Conservation (phyloP, 2,329 filamentous ascomycete genomes). For the Penicillium sp. region DNA sequence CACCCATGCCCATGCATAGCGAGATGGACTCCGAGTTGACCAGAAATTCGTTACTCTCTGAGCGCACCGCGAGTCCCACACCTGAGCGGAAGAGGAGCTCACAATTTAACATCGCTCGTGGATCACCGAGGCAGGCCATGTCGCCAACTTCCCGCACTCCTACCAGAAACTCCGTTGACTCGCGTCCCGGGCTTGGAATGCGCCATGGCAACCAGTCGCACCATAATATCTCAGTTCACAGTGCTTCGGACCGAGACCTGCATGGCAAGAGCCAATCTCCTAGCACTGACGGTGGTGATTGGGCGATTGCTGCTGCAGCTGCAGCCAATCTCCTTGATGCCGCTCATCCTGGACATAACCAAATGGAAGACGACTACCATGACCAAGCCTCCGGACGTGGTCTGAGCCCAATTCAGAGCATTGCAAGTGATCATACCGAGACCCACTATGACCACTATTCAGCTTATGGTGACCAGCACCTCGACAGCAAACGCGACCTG, state of each 20-base stretch:
- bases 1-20: slow-evolving; percentile 86
- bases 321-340: slow-evolving; percentile 37
- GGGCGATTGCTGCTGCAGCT: slow-evolving; percentile 42
- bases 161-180: slow-evolving; percentile 49
- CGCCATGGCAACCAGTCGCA: slow-evolving; percentile 61
- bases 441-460: slow-evolving; percentile 45
- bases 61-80: slow-evolving; percentile 70
- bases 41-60: slow-evolving; percentile 80
- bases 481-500: slow-evolving; percentile 58
- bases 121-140: slow-evolving; percentile 51
- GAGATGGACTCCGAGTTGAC: slow-evolving; percentile 85
- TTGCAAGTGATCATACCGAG: slow-evolving; percentile 78
- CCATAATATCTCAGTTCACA: slow-evolving; percentile 51
- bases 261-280: slow-evolving; percentile 38
- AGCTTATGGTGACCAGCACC: not conserved
- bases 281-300: slow-evolving; percentile 36
- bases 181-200: slow-evolving; percentile 61
- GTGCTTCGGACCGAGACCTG: slow-evolving; percentile 47
- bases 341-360: slow-evolving; percentile 50
- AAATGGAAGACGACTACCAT: slow-evolving; percentile 47
- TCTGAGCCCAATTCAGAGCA: slow-evolving; percentile 86
- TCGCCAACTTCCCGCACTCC: slow-evolving; percentile 65
- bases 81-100: slow-evolving; percentile 63
- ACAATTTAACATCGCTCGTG: slow-evolving; percentile 64
- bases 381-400: slow-evolving; percentile 68